Base-by-base conservation (phyloP, 306 rosid genomes). In the Vigna trinervia region DNA sequence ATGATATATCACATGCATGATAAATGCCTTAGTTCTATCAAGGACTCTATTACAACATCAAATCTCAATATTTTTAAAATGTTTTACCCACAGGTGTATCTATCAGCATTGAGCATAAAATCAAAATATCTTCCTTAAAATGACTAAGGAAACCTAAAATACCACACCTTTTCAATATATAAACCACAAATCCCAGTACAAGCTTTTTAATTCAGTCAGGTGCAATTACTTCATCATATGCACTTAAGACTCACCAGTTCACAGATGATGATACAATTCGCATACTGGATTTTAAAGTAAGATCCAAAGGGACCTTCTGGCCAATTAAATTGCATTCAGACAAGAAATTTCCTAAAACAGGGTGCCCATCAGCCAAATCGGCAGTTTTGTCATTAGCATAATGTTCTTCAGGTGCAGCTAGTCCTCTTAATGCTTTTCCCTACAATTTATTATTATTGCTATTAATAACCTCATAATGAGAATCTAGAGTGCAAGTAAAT, bases 361-460 rank as follows among this genome's bases (percentile, higher is more conserved):
- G 68, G 26, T 14, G 23, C 82, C 79, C 84, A 76, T 81, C 77
- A 57, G 84, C 76, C 73, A 85, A 88, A 84, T 83, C 67, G 13
- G 82, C 67, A 81, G 86, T 75, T 41, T 77, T 77, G 71, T 88
- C 92, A 80, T 76, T 72, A 64, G 74, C 38, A 19, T 23, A 78
- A 46, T 46, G 32, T 41, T 76, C 63, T 60, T 88, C 88, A 56
- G 38, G 64, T 52, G 90, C 84, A 73, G 85, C 91, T 46, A 95
- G 84, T 84, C 96, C 96, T 79, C 83, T 92, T 81, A 92, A 82
- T 5, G 97, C 97, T 88, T 90, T 95, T 77, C 90, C 96, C 98
- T 96, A 67, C 17, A 22, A 82, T 47, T 72, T 54, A 13, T 46
- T 69, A 47, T 36, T 38, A 3, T 57, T 26, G 39, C 78, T 66